phyloP scores from a whole-genome alignment of 176 grass and related monocot genomes.

The Bolboschoenus planiculmis region DNA sequence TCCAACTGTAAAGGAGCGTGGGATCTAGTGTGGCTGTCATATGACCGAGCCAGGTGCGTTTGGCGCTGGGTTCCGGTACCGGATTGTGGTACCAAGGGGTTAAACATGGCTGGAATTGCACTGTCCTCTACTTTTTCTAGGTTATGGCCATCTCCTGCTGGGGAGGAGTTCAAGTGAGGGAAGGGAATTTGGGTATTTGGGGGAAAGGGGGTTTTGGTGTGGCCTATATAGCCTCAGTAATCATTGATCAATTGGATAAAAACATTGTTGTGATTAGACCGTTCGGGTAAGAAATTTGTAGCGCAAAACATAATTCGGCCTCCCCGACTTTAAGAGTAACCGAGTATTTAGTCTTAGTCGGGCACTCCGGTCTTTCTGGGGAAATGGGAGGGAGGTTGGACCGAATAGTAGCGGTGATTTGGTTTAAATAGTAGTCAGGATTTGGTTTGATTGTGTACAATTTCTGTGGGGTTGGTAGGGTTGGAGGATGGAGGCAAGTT shows the following conservation, averaged over 20 bases:
- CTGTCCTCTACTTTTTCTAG: conserved; percentile 88
- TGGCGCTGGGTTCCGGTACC: conserved; percentile 89
- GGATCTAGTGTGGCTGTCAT: conserved; percentile 85
- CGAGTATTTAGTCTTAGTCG: neutral
- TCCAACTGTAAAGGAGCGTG: conserved; percentile 78
- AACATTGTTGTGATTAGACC: neutral
- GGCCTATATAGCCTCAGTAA: neutral
- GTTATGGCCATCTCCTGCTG: conserved; percentile 47
- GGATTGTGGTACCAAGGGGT: conserved; percentile 70
- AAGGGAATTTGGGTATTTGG: neutral
- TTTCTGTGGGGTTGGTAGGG: neutral
- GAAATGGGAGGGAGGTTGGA: neutral
- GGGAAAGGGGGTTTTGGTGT: neutral
- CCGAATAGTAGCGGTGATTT: neutral
- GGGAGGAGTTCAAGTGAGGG: conserved; percentile 17
- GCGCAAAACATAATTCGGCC: neutral
- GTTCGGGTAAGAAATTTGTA: neutral
- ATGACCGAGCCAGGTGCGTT: conserved; percentile 30
- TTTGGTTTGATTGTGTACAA: neutral
- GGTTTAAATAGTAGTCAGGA: neutral
- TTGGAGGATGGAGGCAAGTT: neutral
- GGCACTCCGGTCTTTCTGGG: neutral
- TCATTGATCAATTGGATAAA: neutral
- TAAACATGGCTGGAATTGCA: conserved; percentile 97
- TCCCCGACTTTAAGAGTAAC: neutral